Conservation (phyloP, 73 alveolate species). For the Paramecium tetraurelia region DNA sequence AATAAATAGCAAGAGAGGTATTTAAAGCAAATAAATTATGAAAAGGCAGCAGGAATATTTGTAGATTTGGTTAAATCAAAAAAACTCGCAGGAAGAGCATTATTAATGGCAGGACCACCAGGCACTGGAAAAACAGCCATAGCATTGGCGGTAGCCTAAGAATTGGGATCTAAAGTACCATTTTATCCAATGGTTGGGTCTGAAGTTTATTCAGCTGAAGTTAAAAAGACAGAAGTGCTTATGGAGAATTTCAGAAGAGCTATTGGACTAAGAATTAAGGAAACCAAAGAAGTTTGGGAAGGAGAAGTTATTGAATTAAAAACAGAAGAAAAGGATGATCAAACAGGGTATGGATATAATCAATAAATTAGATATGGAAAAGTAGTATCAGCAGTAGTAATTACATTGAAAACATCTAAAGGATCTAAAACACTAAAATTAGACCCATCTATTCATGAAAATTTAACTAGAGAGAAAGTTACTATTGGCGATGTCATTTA, state of each 20-base stretch:
- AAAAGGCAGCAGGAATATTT: constrained; percentile 98
- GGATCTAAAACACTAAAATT: constrained; percentile 97
- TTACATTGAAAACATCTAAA: constrained; percentile 93
- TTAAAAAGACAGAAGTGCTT: constrained; percentile 98
- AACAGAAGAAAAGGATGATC: constrained; percentile 97
- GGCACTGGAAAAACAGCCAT: constrained; percentile 99
- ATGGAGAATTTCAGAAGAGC: constrained; percentile 99
- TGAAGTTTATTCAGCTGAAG: constrained; percentile 99
- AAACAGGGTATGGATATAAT: constrained; percentile 68
- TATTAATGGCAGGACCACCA: constrained; percentile 99
- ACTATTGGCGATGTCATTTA: constrained; percentile 99
- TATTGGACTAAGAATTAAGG: constrained; percentile 97
- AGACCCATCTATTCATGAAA: constrained; percentile 98
- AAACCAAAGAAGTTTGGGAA: constrained; percentile 99
- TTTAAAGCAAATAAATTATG: constrained; percentile 29
- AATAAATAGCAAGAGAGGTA: constrained; percentile 92
- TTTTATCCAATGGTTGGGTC: constrained; percentile 99
- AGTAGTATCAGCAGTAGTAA: constrained; percentile 85
- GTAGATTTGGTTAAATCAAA: constrained; percentile 97
- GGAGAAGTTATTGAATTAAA: constrained; percentile 99
- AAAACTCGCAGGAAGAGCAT: constrained; percentile 99
- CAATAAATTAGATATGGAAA: constrained; percentile 75
- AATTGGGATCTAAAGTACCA: constrained; percentile 99
- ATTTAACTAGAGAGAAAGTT: constrained; percentile 98
- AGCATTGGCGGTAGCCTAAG: constrained; percentile 98